These are phyloP conservation scores for Aspergillus ruber DNA, from an alignment of 2,329 filamentous ascomycete genomes.

Conservation along the genomic window DNA sequence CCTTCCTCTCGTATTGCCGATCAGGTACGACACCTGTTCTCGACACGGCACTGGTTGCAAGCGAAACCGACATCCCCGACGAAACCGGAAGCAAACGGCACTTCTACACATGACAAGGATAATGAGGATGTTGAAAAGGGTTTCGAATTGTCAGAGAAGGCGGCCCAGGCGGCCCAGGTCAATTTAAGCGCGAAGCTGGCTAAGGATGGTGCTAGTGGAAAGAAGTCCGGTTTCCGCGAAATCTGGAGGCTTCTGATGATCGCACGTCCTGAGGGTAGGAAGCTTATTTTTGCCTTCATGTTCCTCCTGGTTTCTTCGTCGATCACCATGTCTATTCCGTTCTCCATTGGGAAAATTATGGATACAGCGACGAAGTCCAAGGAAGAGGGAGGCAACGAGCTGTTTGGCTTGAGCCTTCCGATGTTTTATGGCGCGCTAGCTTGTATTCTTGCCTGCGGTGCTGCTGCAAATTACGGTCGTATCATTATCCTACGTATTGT, in stretches of 20 bases:
- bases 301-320: conserved; percentile 83
- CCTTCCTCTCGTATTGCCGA: conserved; percentile 11
- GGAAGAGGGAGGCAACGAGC: conserved; percentile 54
- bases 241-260: conserved; percentile 85
- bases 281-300: conserved; percentile 71
- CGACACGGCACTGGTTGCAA: conserved; percentile 20
- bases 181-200: conserved; percentile 83
- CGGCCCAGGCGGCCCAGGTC: conserved; percentile 76
- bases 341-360: conserved; percentile 91
- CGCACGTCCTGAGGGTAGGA: conserved; percentile 73
- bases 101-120: conserved; percentile 35
- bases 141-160: conserved; percentile 73
- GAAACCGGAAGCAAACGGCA: conserved; percentile 20
- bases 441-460: conserved; percentile 71
- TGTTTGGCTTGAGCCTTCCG: conserved; percentile 77
- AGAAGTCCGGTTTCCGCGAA: conserved; percentile 61
- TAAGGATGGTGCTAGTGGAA: conserved; percentile 60
- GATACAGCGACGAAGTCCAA: conserved; percentile 77
- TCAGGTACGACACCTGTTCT: conserved; percentile 23
- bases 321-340: conserved; percentile 93
- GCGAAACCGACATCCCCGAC: conserved; percentile 16
- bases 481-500: conserved; percentile 91
- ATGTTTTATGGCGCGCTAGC: conserved; percentile 85
- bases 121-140: conserved; percentile 52
- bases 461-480: conserved; percentile 84